phyloP scores from a whole-genome alignment of 495 filamentous ascomycete genomes.

The Penicillium argentinense region DNA sequence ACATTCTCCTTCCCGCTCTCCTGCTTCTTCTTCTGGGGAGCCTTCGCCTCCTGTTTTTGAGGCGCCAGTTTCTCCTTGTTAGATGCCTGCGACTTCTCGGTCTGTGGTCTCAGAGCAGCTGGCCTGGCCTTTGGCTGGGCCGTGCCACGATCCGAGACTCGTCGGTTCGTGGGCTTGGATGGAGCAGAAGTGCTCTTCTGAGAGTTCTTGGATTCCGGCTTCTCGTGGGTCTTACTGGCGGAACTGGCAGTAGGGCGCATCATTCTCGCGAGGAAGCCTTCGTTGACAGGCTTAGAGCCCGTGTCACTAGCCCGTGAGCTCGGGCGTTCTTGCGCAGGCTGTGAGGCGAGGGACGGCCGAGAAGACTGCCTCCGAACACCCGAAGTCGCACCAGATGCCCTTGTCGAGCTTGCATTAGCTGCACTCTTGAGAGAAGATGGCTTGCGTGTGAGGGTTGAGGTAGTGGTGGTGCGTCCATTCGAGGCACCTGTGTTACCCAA shows the following conservation, averaged over 20 bases:
- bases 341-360: constrained; percentile 39
- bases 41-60: constrained; percentile 11
- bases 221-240: constrained; percentile 74
- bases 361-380: constrained; percentile 38
- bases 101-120: constrained; percentile 19
- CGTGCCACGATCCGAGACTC: constrained; percentile 18
- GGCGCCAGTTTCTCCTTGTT: constrained; percentile 8
- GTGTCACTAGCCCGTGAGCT: constrained; percentile 42
- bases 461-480: constrained; percentile 45
- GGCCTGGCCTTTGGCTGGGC: constrained; percentile 24
- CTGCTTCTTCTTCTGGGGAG: constrained; percentile 4
- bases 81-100: constrained; percentile 19
- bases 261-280: constrained; percentile 86
- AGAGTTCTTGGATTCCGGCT: constrained; percentile 50
- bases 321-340: constrained; percentile 37
- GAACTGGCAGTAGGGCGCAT: constrained; percentile 85
- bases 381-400: constrained; percentile 20
- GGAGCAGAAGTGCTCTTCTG: constrained; percentile 26
- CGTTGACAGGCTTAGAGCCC: constrained; percentile 54
- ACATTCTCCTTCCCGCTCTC: constrained; percentile 29
- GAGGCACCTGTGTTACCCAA: constrained; percentile 38
- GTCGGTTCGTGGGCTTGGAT: constrained; percentile 18
- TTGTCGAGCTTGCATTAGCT: constrained; percentile 16
- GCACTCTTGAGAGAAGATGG: constrained; percentile 40
- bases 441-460: constrained; percentile 41